Base-by-base conservation (phyloP, 2,329 filamentous ascomycete species). In the Scedosporium dehoogii region DNA sequence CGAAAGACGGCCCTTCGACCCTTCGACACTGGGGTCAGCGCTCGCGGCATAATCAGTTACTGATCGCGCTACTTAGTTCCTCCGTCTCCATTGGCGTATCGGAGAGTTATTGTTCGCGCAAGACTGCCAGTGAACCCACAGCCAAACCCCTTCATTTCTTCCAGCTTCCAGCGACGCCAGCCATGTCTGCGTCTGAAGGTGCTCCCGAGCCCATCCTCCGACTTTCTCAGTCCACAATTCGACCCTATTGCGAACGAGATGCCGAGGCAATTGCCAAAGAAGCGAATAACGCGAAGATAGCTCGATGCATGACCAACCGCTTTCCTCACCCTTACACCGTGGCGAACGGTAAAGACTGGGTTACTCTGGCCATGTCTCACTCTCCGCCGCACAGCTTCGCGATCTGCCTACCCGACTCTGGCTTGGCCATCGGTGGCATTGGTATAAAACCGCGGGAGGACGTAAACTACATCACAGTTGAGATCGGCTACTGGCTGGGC, bases 401-500 rank as follows among this genome's bases (percentile, higher is more conserved):
- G 64, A 71, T 80, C 63, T 73, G 67, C 67, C 60, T 68, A 25
- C 63, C 64, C 1, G 69, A 70, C 16, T 27, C 38, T 7, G 73
- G 74, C 62, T 69, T 70, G 7, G 71, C 74, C 59, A 68, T 75
- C 7, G 81, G 81, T 58, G 69, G 68, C 62, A 70, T 81, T 12
- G 76, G 79, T 44, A 66, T 81, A 51, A 70, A 70, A 51, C 65
- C 70, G 3, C 63, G 69, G 10, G 65, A 65, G 14, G 75, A 79
- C 61, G 70, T 77, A 66, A 72, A 79, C 63, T 73, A 72, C 65
- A 72, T 73, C 58, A 78, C 74, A 3, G 74, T 74, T 68, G 78
- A 82, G 70, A 6, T 83, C 0, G 81, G 80, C 4, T 84, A 83
- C 70, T 82, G 76, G 74, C 46, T 80, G 25, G 75, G 72, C 0